phyloP scores from a whole-genome alignment of 257 asterid genomes.

The Schizonepeta tenuifolia region DNA sequence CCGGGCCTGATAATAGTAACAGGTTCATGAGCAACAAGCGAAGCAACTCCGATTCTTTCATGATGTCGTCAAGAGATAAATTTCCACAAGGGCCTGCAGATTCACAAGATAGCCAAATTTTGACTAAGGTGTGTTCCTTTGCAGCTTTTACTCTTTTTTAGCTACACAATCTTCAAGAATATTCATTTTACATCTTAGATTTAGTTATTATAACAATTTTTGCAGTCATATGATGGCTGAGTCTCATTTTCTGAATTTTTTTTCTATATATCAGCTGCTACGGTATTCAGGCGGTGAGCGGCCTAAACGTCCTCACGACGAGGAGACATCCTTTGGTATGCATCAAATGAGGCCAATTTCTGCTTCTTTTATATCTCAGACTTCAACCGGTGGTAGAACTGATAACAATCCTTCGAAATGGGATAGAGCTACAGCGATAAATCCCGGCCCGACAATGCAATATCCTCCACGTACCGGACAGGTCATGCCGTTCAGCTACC shows the following conservation, averaged over 20 bases:
- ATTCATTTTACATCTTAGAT: background rate
- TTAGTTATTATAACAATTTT: background rate
- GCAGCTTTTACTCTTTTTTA: background rate
- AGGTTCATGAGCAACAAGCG: slow-evolving; percentile 67
- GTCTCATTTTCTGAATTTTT: slow-evolving; percentile 33
- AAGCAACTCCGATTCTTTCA: slow-evolving; percentile 73
- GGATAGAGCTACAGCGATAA: slow-evolving; percentile 54
- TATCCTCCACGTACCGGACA: slow-evolving; percentile 76
- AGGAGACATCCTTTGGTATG: slow-evolving; percentile 57
- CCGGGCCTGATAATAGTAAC: slow-evolving; percentile 61
- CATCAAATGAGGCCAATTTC: slow-evolving; percentile 65
- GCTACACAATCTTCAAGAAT: background rate
- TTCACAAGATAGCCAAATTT: slow-evolving; percentile 67
- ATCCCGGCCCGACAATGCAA: slow-evolving; percentile 53
- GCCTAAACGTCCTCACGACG: slow-evolving; percentile 53
- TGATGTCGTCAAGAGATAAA: slow-evolving; percentile 67
- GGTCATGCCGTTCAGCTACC: slow-evolving; percentile 65
- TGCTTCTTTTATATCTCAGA: slow-evolving; percentile 56
- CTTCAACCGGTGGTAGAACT: slow-evolving; percentile 54
- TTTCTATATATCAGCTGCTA: slow-evolving; percentile 75
- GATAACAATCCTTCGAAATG: slow-evolving; percentile 58
- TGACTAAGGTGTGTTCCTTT: slow-evolving; percentile 61
- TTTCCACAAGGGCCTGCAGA: slow-evolving; percentile 58
- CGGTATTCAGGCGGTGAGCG: slow-evolving; percentile 71
- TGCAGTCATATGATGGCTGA: slow-evolving; percentile 8